Evolutionary conservation across 2,329 filamentous ascomycete species (phyloP).

Genomic region (Cladosporium halotolerans): DNA sequence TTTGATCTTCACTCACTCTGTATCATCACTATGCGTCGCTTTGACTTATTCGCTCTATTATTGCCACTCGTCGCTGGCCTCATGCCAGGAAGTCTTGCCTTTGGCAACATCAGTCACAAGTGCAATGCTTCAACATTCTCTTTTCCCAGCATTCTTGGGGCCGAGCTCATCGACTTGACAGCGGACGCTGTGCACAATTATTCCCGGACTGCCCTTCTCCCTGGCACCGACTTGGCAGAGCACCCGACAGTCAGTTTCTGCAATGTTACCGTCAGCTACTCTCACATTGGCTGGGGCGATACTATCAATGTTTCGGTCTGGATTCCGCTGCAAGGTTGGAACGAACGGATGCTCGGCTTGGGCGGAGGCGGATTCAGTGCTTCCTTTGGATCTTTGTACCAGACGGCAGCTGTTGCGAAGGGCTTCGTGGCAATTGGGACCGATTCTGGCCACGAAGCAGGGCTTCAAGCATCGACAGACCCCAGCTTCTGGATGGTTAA

Average conservation of each 20-base stretch:
- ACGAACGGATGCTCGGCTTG: constrained; percentile 28
- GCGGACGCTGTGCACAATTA: neutral
- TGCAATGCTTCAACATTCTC: neutral
- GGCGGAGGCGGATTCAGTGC: constrained; percentile 32
- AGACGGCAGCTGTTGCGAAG: constrained; percentile 18
- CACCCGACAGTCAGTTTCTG: neutral
- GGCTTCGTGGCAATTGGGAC: constrained; percentile 11
- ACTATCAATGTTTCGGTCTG: constrained; percentile 24
- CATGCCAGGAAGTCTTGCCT: neutral
- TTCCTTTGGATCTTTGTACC: constrained; percentile 6
- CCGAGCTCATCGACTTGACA: neutral
- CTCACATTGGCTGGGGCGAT: constrained; percentile 1
- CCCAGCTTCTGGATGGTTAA: constrained; percentile 19
- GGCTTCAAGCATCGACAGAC: neutral
- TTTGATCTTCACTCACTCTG: too few species aligned
- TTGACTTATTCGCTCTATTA: too few species aligned
- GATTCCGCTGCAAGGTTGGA: constrained; percentile 29
- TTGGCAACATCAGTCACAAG: neutral
- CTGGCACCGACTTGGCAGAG: neutral
- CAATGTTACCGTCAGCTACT: constrained; percentile 29
- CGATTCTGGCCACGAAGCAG: constrained; percentile 9
- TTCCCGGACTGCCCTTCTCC: neutral
- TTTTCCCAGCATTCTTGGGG: too few species aligned
- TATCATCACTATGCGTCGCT: too few species aligned
- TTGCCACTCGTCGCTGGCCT: too few species aligned